Conservation (phyloP, 2,329 filamentous ascomycete species). For the Colletotrichum tropicicola region DNA sequence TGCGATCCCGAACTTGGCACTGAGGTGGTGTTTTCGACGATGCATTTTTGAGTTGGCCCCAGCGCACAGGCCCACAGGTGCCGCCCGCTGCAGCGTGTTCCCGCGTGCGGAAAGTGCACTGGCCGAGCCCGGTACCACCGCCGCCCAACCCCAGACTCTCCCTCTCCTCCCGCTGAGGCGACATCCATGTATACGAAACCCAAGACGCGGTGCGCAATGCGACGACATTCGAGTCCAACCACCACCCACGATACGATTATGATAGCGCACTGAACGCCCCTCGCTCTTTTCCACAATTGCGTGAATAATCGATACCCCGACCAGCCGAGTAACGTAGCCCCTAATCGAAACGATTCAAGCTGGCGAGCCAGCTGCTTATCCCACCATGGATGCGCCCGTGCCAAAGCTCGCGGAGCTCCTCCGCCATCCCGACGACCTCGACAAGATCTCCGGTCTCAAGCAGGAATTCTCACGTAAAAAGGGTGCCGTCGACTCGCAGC, state of each 20-base stretch:
- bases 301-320: not conserved
- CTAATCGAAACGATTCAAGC: not conserved
- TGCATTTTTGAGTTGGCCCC: no score
- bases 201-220: constrained; percentile 14
- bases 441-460: constrained; percentile 92
- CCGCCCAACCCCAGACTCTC: no score
- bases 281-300: not conserved
- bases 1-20: no score
- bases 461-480: constrained; percentile 96
- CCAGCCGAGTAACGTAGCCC: not conserved
- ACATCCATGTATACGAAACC: constrained; percentile 13
- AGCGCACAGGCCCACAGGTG: no score
- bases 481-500: constrained; percentile 86
- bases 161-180: not conserved
- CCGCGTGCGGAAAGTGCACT: no score
- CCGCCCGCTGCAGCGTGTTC: no score
- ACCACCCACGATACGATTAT: constrained; percentile 3
- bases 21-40: no score
- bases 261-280: not conserved
- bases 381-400: constrained; percentile 70
- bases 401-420: constrained; percentile 92
- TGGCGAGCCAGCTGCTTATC: not conserved
- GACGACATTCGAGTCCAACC: not conserved
- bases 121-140: no score
- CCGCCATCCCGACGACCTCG: constrained; percentile 94